These are phyloP conservation scores for Neurospora sp. DNA, from an alignment of 495 filamentous ascomycete species.

Conservation along the genomic window DNA sequence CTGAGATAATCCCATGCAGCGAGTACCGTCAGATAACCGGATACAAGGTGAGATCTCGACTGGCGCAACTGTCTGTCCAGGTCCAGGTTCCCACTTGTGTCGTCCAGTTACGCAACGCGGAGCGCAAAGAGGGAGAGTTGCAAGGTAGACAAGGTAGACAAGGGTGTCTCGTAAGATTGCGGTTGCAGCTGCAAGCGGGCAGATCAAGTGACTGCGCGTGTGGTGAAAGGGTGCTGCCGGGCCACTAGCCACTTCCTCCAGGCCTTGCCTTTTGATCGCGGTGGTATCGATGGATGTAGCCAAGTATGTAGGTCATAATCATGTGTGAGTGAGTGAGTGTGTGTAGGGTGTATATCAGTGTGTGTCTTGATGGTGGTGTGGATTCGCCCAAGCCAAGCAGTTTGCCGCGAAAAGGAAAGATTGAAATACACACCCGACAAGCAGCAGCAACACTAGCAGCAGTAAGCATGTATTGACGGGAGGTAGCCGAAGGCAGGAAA, in stretches of 20 bases:
- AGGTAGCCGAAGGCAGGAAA: neutral
- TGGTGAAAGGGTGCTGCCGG: slow-evolving; percentile 6
- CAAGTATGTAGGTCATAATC: neutral
- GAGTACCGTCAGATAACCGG: neutral
- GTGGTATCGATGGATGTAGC: neutral
- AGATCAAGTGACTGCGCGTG: slow-evolving; percentile 23
- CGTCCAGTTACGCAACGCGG: slow-evolving; percentile 6
- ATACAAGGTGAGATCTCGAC: neutral
- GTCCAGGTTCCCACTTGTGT: neutral
- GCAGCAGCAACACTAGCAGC: neutral
- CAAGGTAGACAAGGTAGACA: slow-evolving; percentile 5
- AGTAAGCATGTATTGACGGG: neutral
- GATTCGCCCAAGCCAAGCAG: neutral
- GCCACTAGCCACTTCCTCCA: neutral
- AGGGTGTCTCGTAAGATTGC: slow-evolving; percentile 13
- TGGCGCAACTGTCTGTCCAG: neutral
- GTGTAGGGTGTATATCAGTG: neutral
- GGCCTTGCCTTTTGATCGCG: neutral
- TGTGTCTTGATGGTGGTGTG: neutral
- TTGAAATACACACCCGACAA: neutral
- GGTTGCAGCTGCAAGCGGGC: slow-evolving; percentile 20
- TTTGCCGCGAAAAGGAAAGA: neutral
- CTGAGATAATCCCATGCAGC: neutral
- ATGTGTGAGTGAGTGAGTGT: neutral
- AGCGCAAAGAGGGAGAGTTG: neutral